phyloP scores from a whole-genome alignment of 129 eudicot genomes.

The Ambrosia trifida region DNA sequence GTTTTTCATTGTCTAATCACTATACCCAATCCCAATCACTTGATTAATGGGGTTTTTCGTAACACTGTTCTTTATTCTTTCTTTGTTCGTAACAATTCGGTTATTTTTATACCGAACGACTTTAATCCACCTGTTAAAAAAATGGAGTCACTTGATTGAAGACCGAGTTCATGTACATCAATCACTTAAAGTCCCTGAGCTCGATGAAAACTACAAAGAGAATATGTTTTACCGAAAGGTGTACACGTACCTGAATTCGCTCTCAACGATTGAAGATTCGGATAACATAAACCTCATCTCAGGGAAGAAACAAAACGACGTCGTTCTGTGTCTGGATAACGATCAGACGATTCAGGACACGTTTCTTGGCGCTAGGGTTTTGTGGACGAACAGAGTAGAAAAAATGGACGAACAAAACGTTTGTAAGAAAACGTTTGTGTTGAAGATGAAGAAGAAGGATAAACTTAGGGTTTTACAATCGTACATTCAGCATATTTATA shows the following conservation, averaged over 20 bases:
- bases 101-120: conserved; percentile 57
- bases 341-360: conserved; percentile 49
- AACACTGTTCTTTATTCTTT: conserved; percentile 8
- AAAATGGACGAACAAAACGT: conserved; percentile 1
- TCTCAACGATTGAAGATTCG: conserved; percentile 74
- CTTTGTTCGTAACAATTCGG: conserved; percentile 36
- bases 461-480: conserved; percentile 60
- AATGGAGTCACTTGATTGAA: conserved; percentile 55
- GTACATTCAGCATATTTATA: conserved; percentile 68
- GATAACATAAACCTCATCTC: conserved; percentile 63
- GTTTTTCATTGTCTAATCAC: neutral
- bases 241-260: conserved; percentile 57
- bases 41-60: conserved; percentile 32
- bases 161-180: conserved; percentile 63
- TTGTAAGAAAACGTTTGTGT: conserved; percentile 32
- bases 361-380: conserved; percentile 63
- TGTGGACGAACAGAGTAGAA: conserved; percentile 50
- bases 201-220: conserved; percentile 54
- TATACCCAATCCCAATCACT: neutral
- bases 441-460: conserved; percentile 57
- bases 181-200: conserved; percentile 58
- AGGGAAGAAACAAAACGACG: conserved; percentile 50
- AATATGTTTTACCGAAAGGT: conserved; percentile 60
- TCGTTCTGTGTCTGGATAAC: conserved; percentile 52
- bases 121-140: conserved; percentile 38